Evolutionary conservation across 1,284 basidiomycete species (phyloP).

Genomic region (Takashimella tepidaria): DNA sequence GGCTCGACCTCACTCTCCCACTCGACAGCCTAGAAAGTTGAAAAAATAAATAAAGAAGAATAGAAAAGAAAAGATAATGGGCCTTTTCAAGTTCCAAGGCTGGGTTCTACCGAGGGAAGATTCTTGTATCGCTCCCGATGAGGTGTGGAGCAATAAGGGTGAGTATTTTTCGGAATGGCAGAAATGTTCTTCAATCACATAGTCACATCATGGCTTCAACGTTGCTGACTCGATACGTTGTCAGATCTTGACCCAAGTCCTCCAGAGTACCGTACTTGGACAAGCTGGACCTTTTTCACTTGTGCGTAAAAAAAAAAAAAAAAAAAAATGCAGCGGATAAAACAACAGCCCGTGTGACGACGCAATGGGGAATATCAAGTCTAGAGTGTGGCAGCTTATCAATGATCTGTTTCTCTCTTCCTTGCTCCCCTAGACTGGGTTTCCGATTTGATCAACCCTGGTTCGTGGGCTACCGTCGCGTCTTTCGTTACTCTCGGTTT

Average conservation of each 20-base stretch:
- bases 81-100: constrained; percentile 1
- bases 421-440: constrained; percentile 27
- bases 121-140: constrained; percentile 34
- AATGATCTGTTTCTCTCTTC: constrained; percentile 5
- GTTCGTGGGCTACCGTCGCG: constrained; percentile 35
- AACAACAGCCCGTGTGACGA: background rate
- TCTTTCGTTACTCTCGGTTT: constrained; percentile 35
- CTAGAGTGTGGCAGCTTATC: constrained; percentile 4
- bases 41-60: too few species aligned
- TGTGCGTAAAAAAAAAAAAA: constrained; percentile 12
- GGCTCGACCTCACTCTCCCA: background rate
- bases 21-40: background rate
- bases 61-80: too few species aligned
- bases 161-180: too few species aligned
- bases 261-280: constrained; percentile 34
- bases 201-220: background rate
- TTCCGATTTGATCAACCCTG: constrained; percentile 38
- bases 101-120: constrained; percentile 40
- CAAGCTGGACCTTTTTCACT: constrained; percentile 33
- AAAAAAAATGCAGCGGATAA: too few species aligned
- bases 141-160: constrained; percentile 42
- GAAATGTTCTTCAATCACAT: background rate
- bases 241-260: constrained; percentile 41
- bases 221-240: background rate
- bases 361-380: background rate